Base-by-base conservation (phyloP, 2,329 filamentous ascomycete genomes). In the Colletotrichum somersetense region DNA sequence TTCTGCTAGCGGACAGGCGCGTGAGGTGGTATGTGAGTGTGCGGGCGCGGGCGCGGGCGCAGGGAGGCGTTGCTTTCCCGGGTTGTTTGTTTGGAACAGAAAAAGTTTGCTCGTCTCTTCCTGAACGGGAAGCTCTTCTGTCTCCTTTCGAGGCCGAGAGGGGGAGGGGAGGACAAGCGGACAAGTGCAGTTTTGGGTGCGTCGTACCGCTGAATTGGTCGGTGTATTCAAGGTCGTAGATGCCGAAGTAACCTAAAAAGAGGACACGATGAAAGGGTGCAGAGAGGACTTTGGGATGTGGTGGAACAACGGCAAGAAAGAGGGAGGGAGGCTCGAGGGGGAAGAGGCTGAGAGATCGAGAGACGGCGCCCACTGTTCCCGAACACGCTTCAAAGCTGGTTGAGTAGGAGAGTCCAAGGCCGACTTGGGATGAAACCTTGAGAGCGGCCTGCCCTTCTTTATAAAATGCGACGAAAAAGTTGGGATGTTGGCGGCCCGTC, bases 401-500 rank as follows among this genome's bases (percentile, higher is more conserved):
- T 42, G 33, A 62, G 46, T 35, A 38, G 35, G 33, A 55, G 50
- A 55, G n/a, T n/a, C 26, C 23, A 42, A 64, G 30, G 35, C 35
- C 23, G n/a, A 44, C 3, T 18, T 44, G 62, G 50, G 62, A 35
- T 55, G 62, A 64, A 64, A 55, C 62, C 23, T 33, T 46, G 62
- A 55, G 38, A 33, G 57, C 26, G 59, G 46, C 35, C 10, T 52
- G 33, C 20, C 56, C 57, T 46, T 44, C 16, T 53, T 53, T 64
- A 64, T 53, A 55, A 55, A 55, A 44, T 46, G 10, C 38, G 50
- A 64, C 50, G 62, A 64, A 30, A 64, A 38, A 64, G 20, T 46
- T 44, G 48, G 48, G 50, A 64, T 58, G 64, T 71, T 20, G 67
- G 56, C n/a, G 57, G 53, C 63, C 67, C 56, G 67, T 55, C 40